phyloP scores from a whole-genome alignment of 257 asterid species.

The Solanum gandarillasii region DNA sequence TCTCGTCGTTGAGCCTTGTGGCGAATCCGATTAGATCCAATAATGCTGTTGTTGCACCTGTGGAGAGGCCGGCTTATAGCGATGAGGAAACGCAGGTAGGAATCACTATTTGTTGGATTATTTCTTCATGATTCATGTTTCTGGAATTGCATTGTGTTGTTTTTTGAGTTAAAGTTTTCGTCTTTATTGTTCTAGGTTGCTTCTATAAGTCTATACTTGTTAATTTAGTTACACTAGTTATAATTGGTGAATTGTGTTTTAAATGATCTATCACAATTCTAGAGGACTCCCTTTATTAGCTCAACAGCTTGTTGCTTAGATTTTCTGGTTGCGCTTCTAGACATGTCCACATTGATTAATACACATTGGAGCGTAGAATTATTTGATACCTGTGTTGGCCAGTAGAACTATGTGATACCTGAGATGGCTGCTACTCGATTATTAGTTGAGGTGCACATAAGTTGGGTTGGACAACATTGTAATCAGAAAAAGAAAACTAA shows the following conservation, averaged over 20 bases:
- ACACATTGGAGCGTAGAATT: not conserved
- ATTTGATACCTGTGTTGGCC: not conserved
- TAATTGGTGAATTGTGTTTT: not conserved
- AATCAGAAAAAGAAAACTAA: not conserved
- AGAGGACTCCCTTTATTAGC: not conserved
- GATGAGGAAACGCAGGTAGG: constrained; percentile 87
- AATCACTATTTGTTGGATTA: not conserved
- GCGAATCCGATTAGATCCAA: constrained; percentile 36
- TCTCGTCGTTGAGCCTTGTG: constrained; percentile 85
- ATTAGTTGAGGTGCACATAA: not conserved
- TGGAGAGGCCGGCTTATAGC: constrained; percentile 28
- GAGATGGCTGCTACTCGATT: not conserved
- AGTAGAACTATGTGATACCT: not conserved
- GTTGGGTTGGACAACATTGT: not conserved
- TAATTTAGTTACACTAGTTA: not conserved
- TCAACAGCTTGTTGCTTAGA: not conserved
- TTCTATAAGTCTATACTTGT: not conserved
- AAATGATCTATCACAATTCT: not conserved
- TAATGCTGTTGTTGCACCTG: not conserved
- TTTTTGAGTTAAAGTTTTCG: not conserved
- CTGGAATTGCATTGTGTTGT: not conserved
- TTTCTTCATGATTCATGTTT: not conserved
- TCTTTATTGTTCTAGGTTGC: not conserved
- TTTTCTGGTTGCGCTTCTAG: not conserved
- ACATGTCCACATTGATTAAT: not conserved